Evolutionary conservation across 2,329 filamentous ascomycete species (phyloP), one percentile per base, ranked within the genome.

Genomic region (Orbilia brochopaga): DNA sequence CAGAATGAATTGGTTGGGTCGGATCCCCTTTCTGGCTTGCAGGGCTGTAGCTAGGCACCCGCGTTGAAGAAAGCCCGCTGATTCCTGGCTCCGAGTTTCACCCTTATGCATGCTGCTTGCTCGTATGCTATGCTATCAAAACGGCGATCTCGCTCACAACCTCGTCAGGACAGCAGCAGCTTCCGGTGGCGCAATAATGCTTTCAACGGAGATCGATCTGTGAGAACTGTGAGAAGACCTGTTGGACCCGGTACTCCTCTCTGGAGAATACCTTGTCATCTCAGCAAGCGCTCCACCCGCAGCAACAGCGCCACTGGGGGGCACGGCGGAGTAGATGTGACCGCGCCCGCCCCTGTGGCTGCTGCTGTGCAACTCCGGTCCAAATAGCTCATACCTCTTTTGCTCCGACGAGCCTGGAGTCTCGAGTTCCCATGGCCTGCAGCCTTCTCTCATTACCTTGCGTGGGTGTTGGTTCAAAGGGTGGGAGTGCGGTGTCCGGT

Each of bases 201-300:
- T 73, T 57, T 75, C 74, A 65, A 74, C 73, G 65, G 73, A 73
- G 42, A 72, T 74, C 46, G 74, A 74, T 57, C 74, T 74, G 73
- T 74, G 74, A 64, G 62, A 61, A 66, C 67, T 59, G 64, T 73
- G 59, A 58, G 69, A 63, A 63, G 59, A 67, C 64, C 58, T 74
- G 64, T 74, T 63, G 48, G 40, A 53, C 44, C 27, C 27, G 27
- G 54, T 59, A 44, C 69, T 67, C 59, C 66, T 70, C 66, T 70
- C 66, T 70, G 66, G 66, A 55, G 66, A 70, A 64, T 70, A 70
- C 53, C 66, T 70, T 53, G 59, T 63, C 66, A 70, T 63, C 66
- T 70, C 66, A 70, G 66, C 59, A 70, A 70, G 58, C 40, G 66
- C 59, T 52, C 62, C 66, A 59, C 66, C 66, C 58, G 59, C 66